Evolutionary conservation across 140 eudicot genomes (phyloP).

Genomic region (Erigeron philadelphicus): DNA sequence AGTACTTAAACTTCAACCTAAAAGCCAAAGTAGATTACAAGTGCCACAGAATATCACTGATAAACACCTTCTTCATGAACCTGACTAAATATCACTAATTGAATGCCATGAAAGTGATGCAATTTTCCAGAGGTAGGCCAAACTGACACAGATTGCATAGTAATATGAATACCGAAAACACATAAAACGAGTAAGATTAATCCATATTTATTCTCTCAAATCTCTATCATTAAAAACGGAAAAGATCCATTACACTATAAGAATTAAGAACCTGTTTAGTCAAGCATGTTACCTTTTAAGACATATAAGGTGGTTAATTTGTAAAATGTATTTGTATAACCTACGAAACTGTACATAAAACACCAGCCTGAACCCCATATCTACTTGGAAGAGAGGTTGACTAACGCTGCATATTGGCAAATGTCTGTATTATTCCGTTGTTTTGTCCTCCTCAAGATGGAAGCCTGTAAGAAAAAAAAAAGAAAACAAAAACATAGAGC

Average conservation of each 20-base stretch:
- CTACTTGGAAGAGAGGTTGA: conserved; percentile 36
- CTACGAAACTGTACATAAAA: conserved; percentile 11
- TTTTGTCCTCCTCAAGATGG: conserved; percentile 57
- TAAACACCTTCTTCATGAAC: no score
- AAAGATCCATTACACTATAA: background rate
- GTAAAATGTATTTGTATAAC: background rate
- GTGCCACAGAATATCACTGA: no score
- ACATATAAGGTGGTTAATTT: background rate
- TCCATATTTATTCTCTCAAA: no score
- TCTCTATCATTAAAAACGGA: background rate
- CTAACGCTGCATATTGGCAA: conserved; percentile 66
- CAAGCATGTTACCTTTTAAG: background rate
- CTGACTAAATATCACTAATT: no score
- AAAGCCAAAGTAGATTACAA: no score
- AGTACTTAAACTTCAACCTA: no score
- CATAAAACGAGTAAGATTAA: no score
- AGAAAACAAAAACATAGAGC: background rate
- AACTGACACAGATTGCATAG: no score
- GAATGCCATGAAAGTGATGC: no score
- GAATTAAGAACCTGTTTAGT: background rate
- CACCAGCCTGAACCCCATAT: background rate
- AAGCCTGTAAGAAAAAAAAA: conserved; percentile 43
- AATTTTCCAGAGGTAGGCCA: no score
- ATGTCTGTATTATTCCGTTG: conserved; percentile 37
- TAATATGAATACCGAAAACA: no score